Base-by-base conservation (phyloP, 2,329 filamentous ascomycete genomes). In the Neurospora sp. region DNA sequence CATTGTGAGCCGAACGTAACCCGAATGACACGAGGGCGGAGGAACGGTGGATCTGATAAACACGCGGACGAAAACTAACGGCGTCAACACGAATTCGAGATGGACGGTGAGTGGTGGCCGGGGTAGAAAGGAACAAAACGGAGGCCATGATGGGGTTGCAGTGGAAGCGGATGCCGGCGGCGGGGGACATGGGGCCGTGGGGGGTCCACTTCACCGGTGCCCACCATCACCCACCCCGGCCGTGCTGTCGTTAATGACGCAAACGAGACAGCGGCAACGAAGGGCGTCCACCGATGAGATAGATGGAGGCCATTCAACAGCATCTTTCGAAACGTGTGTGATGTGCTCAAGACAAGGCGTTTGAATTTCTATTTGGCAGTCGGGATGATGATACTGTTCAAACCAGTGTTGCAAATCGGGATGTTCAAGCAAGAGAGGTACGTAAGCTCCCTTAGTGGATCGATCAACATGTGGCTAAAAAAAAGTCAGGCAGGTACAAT, bases 371-470 rank as follows among this genome's bases (percentile, higher is more conserved):
- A 52, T 2, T 23, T 57, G 3, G 6, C 19, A 52, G 0, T 12
- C 0, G 1, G 17, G 19, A 23, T 12, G 19, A 0, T 28, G 19
- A 52, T 23, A 6, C 3, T 11, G 43, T 23, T 23, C 2, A 52
- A 52, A 23, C 43, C 0, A 15, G 11, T 23, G 43, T 19, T 46
- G 43, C 4, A 46, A 12, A 40, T 43, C 43, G 43, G 17, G 2
- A 57, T 8, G 23, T 17, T 4, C 6, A 57, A 33, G 46, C 23
- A 57, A 57, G 46, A 33, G 12, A 33, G 46, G 46, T 57, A 23
- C 46, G 46, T 57, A 62, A 62, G 52, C 52, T n/a, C n/a, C n/a
- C n/a, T n/a, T 62, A 33, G 52, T 62, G 52, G 52, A 36, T 62
- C 52, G 52, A 62, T 62, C 52, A 62, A 62, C 52, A 33, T 28